A percentile compares a stretch with the other conserved stretches of the same genome.
These are phyloP conservation scores for Asclepias syriaca DNA, from an alignment of 257 asterid genomes.

Conservation along the genomic window DNA sequence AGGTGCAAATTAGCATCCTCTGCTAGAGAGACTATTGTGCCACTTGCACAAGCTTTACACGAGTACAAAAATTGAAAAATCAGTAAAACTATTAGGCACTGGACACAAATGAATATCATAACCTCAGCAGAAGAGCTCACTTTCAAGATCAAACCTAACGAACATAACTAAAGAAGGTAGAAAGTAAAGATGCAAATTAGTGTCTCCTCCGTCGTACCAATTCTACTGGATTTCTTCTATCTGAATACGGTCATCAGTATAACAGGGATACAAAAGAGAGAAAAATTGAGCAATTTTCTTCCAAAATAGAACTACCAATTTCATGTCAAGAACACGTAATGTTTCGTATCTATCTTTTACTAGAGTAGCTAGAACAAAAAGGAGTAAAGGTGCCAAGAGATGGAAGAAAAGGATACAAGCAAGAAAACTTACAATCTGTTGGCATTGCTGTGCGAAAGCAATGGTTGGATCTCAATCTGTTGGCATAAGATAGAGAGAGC, in stretches of 20 bases:
- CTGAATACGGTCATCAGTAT: not conserved
- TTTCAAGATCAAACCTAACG: not conserved
- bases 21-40: not conserved
- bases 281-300: not conserved
- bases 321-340: not conserved
- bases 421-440: slow-evolving; percentile 21
- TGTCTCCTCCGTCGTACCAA: not conserved
- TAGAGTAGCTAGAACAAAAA: not conserved
- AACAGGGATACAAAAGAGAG: not conserved
- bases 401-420: not conserved
- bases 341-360: not conserved
- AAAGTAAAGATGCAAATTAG: not conserved
- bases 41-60: not conserved
- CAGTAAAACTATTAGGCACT: not conserved
- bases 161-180: not conserved
- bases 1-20: not conserved
- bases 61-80: not conserved
- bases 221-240: not conserved
- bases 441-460: not conserved
- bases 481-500: slow-evolving; percentile 6
- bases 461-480: slow-evolving; percentile 10
- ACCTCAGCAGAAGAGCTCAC: not conserved
- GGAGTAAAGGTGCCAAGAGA: not conserved
- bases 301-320: not conserved
- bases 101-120: not conserved